A percentile compares a stretch with the other conserved stretches of the same genome.
These are phyloP conservation scores for Mallotus repandus DNA, from an alignment of 441 rosid genomes.

Conservation along the genomic window DNA sequence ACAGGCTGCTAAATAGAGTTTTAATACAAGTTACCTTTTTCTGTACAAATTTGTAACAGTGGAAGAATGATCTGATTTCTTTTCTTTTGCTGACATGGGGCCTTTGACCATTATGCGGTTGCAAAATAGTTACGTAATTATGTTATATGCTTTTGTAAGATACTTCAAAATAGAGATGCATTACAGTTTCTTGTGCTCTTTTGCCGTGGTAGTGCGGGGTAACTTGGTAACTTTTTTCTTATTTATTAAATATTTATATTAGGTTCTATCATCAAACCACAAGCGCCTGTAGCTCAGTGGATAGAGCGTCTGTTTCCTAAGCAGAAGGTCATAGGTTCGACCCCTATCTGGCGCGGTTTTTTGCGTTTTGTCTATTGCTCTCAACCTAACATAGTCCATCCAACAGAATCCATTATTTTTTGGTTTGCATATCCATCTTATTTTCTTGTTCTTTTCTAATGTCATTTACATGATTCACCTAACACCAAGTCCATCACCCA, in stretches of 20 bases:
- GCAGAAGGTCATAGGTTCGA: conserved; percentile 87
- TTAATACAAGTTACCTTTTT: neutral
- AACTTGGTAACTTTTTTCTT: too few species aligned
- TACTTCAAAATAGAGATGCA: neutral
- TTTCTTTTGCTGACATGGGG: neutral
- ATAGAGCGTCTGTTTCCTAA: conserved; percentile 94
- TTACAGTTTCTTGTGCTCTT: neutral
- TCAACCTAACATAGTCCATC: too few species aligned
- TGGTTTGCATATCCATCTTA: too few species aligned
- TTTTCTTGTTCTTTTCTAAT: neutral
- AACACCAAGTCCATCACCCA: conserved; percentile 10
- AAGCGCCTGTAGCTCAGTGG: conserved; percentile 90
- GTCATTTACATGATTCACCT: conserved; percentile 35
- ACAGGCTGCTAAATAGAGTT: conserved; percentile 37
- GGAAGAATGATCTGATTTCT: neutral
- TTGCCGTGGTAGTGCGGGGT: too few species aligned
- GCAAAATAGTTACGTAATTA: neutral
- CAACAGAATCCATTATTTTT: too few species aligned
- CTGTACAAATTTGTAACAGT: conserved; percentile 5
- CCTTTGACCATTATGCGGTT: neutral
- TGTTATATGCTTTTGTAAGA: neutral
- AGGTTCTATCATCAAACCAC: neutral
- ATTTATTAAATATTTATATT: too few species aligned
- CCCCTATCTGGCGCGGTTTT: conserved; percentile 91
- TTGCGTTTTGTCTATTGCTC: conserved; percentile 17